Evolutionary conservation across 768 basidiomycete species (phyloP).

Genomic region (Termitomyces eurrhizus): DNA sequence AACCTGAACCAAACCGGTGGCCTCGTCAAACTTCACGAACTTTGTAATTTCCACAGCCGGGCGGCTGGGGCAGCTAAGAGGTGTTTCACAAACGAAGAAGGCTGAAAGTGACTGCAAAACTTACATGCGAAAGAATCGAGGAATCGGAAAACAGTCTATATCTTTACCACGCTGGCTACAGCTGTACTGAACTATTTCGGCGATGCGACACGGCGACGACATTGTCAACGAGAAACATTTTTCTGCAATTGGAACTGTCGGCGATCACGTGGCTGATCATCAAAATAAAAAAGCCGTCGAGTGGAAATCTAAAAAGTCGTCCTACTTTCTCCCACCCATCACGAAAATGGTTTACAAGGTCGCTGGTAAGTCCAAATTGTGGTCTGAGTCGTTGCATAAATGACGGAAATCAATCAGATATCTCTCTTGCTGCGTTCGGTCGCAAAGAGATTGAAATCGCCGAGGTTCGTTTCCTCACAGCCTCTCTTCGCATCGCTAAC

Average conservation of each 20-base stretch:
- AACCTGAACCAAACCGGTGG: slow-evolving; percentile 48
- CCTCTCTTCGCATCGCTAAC: slow-evolving; percentile 10
- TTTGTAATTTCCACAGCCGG: slow-evolving; percentile 73
- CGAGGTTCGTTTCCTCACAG: slow-evolving; percentile 55
- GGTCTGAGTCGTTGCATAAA: neutral
- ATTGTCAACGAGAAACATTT: neutral
- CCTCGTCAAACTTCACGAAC: slow-evolving; percentile 41
- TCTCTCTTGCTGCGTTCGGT: slow-evolving; percentile 98
- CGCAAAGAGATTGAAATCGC: slow-evolving; percentile 99
- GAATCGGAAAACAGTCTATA: slow-evolving; percentile 67
- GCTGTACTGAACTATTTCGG: slow-evolving; percentile 70
- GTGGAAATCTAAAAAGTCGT: slow-evolving; percentile 18
- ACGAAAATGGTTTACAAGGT: slow-evolving; percentile 84
- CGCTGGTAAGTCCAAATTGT: slow-evolving; percentile 51
- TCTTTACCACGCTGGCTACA: slow-evolving; percentile 43
- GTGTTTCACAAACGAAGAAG: neutral
- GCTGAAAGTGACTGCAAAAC: slow-evolving; percentile 17
- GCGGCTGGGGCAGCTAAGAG: slow-evolving; percentile 55
- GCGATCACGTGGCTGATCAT: slow-evolving; percentile 24
- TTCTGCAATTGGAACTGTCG: neutral
- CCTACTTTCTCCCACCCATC: slow-evolving; percentile 20
- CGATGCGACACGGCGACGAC: slow-evolving; percentile 44
- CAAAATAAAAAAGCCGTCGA: slow-evolving; percentile 38
- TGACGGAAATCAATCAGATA: slow-evolving; percentile 42
- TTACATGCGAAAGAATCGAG: slow-evolving; percentile 72